A percentile compares a stretch with the other conserved stretches of the same genome.
Evolutionary conservation across 495 filamentous ascomycete genomes (phyloP).

Genomic region (Talaromyces liani): DNA sequence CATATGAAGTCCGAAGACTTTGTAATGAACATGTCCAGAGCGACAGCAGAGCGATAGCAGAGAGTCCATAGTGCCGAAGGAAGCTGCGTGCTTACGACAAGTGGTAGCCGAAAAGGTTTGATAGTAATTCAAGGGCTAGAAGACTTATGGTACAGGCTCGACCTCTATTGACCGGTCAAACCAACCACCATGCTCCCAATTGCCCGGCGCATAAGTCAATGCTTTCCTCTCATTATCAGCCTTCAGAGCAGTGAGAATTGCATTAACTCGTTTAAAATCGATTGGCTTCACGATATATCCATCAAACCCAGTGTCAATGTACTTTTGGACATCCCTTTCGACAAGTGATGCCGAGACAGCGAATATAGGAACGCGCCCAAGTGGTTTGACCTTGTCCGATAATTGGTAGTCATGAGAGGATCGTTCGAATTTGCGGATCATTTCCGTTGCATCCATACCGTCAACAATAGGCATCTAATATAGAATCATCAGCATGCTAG

Average conservation of each 20-base stretch:
- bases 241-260: constrained; percentile 52
- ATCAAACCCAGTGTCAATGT: constrained; percentile 80
- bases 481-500: background rate
- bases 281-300: constrained; percentile 82
- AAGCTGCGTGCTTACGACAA: too few relatives aligned
- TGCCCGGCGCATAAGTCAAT: constrained; percentile 50
- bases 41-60: background rate
- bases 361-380: constrained; percentile 63
- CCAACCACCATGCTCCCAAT: constrained; percentile 72
- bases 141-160: background rate
- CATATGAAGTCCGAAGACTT: background rate
- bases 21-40: background rate
- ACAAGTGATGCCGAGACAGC: constrained; percentile 83
- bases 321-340: constrained; percentile 60
- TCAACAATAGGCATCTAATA: constrained; percentile 89
- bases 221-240: constrained; percentile 35
- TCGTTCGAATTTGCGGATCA: constrained; percentile 69
- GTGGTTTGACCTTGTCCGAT: constrained; percentile 26
- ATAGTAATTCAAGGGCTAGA: background rate
- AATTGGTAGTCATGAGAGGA: constrained; percentile 26
- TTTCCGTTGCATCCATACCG: constrained; percentile 71
- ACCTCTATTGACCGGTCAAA: constrained; percentile 31
- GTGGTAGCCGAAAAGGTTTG: too few relatives aligned
- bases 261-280: constrained; percentile 60
- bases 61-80: background rate